A percentile compares a stretch with the other conserved stretches of the same genome.
These are phyloP conservation scores for Orbilia oligospora DNA, from an alignment of 2,329 filamentous ascomycete genomes.

Conservation along the genomic window DNA sequence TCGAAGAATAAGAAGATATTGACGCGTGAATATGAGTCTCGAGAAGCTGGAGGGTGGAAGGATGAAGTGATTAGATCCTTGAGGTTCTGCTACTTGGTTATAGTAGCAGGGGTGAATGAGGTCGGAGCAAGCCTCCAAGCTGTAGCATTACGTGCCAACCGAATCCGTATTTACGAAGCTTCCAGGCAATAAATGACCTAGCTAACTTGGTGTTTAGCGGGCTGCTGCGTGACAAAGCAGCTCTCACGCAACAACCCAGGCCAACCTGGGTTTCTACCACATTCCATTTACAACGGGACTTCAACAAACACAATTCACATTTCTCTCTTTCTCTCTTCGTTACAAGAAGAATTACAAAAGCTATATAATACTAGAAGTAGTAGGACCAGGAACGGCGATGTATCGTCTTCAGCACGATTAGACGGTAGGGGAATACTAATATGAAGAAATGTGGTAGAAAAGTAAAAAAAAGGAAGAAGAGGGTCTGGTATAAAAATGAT, in stretches of 20 bases:
- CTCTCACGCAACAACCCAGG: conserved; percentile 20
- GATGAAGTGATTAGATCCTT: conserved; percentile 12
- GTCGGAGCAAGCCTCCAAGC: conserved; percentile 11
- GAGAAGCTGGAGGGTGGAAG: conserved; percentile 2
- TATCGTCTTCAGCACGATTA: conserved; percentile 45
- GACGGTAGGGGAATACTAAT: conserved; percentile 43
- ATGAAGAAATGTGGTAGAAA: conserved; percentile 43
- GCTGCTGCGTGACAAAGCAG: conserved; percentile 17
- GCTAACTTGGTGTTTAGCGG: not conserved
- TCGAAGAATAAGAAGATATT: conserved; percentile 18
- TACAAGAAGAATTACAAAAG: conserved; percentile 61
- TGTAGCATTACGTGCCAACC: conserved; percentile 12
- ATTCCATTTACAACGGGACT: conserved; percentile 25
- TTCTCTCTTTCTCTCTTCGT: conserved; percentile 57
- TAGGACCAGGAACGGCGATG: conserved; percentile 26
- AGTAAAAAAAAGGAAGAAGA: conserved; percentile 39
- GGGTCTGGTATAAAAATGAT: conserved; percentile 29
- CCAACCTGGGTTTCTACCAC: conserved; percentile 20
- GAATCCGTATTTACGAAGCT: conserved; percentile 22
- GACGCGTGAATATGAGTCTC: conserved; percentile 55
- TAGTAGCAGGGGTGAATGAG: not conserved
- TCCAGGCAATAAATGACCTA: too few relatives aligned
- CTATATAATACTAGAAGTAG: conserved; percentile 58
- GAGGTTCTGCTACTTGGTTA: conserved; percentile 11
- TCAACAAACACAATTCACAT: conserved; percentile 45